Evolutionary conservation across 2,329 filamentous ascomycete species (phyloP).

Genomic region (Metarhizium album): DNA sequence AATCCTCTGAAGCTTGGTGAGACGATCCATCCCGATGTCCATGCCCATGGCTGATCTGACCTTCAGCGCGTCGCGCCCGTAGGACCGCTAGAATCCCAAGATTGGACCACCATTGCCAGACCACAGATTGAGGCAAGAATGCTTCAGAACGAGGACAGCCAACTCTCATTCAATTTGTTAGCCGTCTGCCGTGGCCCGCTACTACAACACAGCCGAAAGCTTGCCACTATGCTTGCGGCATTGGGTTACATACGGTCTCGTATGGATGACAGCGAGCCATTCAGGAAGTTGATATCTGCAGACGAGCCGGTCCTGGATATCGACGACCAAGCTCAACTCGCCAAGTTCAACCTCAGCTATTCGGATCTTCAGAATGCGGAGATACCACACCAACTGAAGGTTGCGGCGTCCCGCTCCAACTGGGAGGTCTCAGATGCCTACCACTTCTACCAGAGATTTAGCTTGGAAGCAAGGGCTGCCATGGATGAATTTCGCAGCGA

Average conservation of each 20-base stretch:
- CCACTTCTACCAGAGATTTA: constrained; percentile 27
- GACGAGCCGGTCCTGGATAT: constrained; percentile 14
- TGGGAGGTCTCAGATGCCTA: constrained; percentile 17
- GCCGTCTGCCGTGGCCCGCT: constrained; percentile 61
- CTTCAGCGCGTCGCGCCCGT: neutral
- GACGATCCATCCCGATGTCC: neutral
- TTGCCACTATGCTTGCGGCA: constrained; percentile 32
- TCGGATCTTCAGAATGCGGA: constrained; percentile 14
- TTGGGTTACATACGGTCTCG: constrained; percentile 27
- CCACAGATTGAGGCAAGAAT: constrained; percentile 59
- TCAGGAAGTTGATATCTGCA: constrained; percentile 13
- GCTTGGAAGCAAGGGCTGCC: constrained; percentile 29
- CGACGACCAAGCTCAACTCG: constrained; percentile 14
- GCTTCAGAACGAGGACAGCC: constrained; percentile 50
- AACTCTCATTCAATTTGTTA: constrained; percentile 67
- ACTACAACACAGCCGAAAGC: constrained; percentile 32
- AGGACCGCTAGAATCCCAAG: constrained; percentile 16
- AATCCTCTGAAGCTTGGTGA: constrained; percentile 42
- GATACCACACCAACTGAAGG: constrained; percentile 10
- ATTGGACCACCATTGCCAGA: constrained; percentile 58
- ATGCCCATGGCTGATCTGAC: neutral
- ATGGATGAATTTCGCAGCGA: constrained; percentile 39
- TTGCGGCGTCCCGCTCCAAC: constrained; percentile 7
- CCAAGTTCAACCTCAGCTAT: constrained; percentile 19
- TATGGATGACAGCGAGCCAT: constrained; percentile 12